Conservation (phyloP, 768 basidiomycete genomes). For the Pisolithus tinctorius region DNA sequence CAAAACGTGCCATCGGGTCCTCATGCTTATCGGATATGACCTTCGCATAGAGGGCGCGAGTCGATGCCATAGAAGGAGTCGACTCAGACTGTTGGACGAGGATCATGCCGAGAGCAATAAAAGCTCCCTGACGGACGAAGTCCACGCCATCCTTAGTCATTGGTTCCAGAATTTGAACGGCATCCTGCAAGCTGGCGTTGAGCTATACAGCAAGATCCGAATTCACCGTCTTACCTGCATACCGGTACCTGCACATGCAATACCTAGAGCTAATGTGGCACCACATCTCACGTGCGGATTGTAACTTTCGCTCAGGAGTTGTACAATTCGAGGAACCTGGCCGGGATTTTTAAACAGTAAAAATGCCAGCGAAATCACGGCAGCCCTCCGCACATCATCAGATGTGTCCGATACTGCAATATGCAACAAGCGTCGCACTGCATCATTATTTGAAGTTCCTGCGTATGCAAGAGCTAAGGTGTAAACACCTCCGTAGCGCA, state of each 20-base stretch:
- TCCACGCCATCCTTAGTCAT: slow-evolving; percentile 98
- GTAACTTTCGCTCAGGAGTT: slow-evolving; percentile 95
- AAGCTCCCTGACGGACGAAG: slow-evolving; percentile 97
- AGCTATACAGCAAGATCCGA: not conserved
- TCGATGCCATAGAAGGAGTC: slow-evolving; percentile 71
- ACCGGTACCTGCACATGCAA: slow-evolving; percentile 96
- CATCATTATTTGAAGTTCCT: slow-evolving; percentile 91
- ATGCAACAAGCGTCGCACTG: slow-evolving; percentile 85
- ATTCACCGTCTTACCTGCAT: slow-evolving; percentile 53
- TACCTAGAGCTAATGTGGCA: slow-evolving; percentile 91
- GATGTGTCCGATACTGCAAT: slow-evolving; percentile 98
- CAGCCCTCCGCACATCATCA: slow-evolving; percentile 94
- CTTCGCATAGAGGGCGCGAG: slow-evolving; percentile 81
- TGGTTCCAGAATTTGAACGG: slow-evolving; percentile 92
- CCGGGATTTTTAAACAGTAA: slow-evolving; percentile 94
- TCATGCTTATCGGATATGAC: slow-evolving; percentile 96
- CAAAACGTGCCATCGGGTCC: slow-evolving; percentile 97
- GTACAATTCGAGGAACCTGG: slow-evolving; percentile 95
- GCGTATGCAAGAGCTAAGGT: slow-evolving; percentile 95
- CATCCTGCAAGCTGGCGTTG: slow-evolving; percentile 52
- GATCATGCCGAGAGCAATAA: slow-evolving; percentile 93
- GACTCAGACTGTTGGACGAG: slow-evolving; percentile 95
- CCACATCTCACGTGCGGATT: slow-evolving; percentile 98
- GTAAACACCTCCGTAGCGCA: slow-evolving; percentile 97
- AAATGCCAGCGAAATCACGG: slow-evolving; percentile 94